These are phyloP conservation scores for Sarcomyxa edulis DNA, from an alignment of 768 basidiomycete genomes.

Conservation along the genomic window DNA sequence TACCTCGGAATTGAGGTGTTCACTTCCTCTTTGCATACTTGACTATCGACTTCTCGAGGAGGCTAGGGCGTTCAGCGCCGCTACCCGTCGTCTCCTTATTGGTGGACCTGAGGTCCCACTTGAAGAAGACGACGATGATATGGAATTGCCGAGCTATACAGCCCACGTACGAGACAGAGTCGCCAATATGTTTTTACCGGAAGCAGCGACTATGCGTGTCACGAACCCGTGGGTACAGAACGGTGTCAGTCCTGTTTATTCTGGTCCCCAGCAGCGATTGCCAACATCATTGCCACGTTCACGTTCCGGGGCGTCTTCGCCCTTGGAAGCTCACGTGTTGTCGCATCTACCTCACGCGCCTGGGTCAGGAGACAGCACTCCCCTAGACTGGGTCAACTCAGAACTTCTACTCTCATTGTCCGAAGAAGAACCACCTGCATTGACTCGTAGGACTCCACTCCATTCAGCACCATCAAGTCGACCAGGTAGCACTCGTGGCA, in stretches of 20 bases:
- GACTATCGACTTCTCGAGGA: constrained; percentile 70
- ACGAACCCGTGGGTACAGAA: constrained; percentile 55
- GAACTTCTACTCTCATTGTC: constrained; percentile 72
- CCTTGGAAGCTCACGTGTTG: constrained; percentile 30
- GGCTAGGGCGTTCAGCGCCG: constrained; percentile 64
- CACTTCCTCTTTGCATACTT: constrained; percentile 83
- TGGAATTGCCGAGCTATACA: constrained; percentile 83
- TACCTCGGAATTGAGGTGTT: constrained; percentile 91
- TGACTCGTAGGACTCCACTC: constrained; percentile 14
- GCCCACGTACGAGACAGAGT: constrained; percentile 90
- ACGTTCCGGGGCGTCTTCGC: constrained; percentile 32
- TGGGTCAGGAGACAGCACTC: constrained; percentile 35
- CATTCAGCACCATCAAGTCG: constrained; percentile 13
- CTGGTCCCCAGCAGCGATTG: constrained; percentile 11
- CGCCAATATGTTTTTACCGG: constrained; percentile 68
- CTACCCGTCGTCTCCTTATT: constrained; percentile 68
- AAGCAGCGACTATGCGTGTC: constrained; percentile 56
- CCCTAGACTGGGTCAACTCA: constrained; percentile 79
- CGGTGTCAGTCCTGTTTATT: constrained; percentile 29
- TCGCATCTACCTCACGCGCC: constrained; percentile 43
- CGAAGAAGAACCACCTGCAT: constrained; percentile 24
- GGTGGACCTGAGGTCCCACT: constrained; percentile 33
- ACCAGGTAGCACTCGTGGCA: constrained; percentile 10
- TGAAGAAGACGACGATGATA: constrained; percentile 49
- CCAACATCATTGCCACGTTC: constrained; percentile 15